phyloP scores from a whole-genome alignment of 768 basidiomycete species.

The Trametes coccinea region DNA sequence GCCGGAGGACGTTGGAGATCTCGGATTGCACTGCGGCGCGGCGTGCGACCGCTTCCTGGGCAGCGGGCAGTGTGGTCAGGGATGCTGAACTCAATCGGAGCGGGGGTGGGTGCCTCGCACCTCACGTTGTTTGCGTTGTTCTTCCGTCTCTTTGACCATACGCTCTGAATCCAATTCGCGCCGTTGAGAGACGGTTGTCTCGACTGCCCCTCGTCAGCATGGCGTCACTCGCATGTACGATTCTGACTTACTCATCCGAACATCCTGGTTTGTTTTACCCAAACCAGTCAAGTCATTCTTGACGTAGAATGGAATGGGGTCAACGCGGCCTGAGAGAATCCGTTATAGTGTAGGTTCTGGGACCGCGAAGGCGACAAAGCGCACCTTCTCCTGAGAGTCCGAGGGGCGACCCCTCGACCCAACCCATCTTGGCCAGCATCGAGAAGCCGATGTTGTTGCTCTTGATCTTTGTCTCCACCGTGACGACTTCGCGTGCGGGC shows the following conservation, averaged over 20 bases:
- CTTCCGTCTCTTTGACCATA: constrained; percentile 76
- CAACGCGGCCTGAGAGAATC: constrained; percentile 61
- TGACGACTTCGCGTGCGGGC: constrained; percentile 62
- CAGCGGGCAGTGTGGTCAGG: neutral
- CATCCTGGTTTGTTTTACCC: constrained; percentile 77
- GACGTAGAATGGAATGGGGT: constrained; percentile 80
- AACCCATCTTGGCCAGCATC: constrained; percentile 79
- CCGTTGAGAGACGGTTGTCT: constrained; percentile 81
- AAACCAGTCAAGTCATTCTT: constrained; percentile 79
- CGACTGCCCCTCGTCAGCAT: constrained; percentile 37
- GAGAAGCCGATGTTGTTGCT: constrained; percentile 78
- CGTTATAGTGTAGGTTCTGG: neutral
- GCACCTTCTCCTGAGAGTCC: constrained; percentile 77
- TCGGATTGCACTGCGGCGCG: constrained; percentile 67
- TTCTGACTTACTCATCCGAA: constrained; percentile 54
- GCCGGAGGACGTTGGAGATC: constrained; percentile 62
- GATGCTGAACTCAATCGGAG: neutral
- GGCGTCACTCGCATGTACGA: neutral
- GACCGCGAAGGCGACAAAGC: constrained; percentile 10
- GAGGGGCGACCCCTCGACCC: constrained; percentile 77
- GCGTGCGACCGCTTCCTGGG: constrained; percentile 63
- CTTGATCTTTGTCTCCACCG: constrained; percentile 80
- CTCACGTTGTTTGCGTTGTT: constrained; percentile 73
- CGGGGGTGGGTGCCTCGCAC: constrained; percentile 36
- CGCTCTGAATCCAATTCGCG: constrained; percentile 80